Evolutionary conservation across 345 rosid genomes (phyloP), one percentile per base, ranked within the genome.

Genomic region (Aurinia saxatilis): DNA sequence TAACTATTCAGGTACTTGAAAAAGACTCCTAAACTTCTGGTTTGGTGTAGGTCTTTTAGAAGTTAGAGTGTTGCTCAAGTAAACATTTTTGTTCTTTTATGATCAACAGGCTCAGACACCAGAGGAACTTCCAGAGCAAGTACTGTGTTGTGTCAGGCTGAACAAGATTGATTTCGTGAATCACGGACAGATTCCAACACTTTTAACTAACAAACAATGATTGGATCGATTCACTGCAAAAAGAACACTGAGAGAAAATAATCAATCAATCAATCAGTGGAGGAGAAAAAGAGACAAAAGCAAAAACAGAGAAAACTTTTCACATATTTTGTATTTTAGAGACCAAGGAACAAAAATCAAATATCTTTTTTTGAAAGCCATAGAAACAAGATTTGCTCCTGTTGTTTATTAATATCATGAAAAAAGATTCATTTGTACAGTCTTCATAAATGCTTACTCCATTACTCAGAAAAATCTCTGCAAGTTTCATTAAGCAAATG

Each of bases 61-160:
- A 0, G 15, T 37, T 47, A 2, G 60, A 57, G 60, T 64, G 61
- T 65, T 41, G 0, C 41, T 64, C 40, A 65, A 50, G 66, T 38
- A 35, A 49, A 10, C 27, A 0, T 35, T 42, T n/a, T 18, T 50
- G 30, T 15, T 47, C 5, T 10, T 37, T 71, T 52, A 6, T 66
- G 44, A 30, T 27, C n/a, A 35, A 50, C 79, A 88, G 95, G 95
- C 89, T 62, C 91, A 89, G 38, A 81, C 85, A 65, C 87, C 81
- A 37, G 91, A 86, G 75, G 96, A 89, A 54, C 75, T 89, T 40
- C 96, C 96, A 6, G 96, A 89, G 69, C 89, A 81, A 78, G 91
- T 81, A 42, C 33, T 89, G 59, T 89, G 95, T 79, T 77, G 91
- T 66, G 65, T 82, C 5, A 76, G 91, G 33, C 66, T 86, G 73